phyloP scores from a whole-genome alignment of 805 yeast species.

The Cyberlindnera lachancei region DNA sequence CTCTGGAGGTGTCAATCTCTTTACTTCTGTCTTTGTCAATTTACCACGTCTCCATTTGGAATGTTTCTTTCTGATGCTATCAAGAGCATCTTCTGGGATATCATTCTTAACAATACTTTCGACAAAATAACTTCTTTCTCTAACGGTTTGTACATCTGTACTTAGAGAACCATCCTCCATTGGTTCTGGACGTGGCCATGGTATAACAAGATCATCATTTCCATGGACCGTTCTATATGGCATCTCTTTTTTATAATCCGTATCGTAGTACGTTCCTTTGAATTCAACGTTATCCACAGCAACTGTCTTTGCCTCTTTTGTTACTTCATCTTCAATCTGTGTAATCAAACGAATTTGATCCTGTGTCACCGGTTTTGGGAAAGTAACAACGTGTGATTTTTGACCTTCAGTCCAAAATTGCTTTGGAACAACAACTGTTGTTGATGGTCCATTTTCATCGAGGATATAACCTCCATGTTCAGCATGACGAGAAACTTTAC shows the following conservation, averaged over 20 bases:
- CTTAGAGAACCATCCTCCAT: conserved; percentile 49
- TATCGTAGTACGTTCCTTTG: conserved; percentile 67
- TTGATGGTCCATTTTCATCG: conserved; percentile 60
- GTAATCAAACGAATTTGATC: conserved; percentile 70
- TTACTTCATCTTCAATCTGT: conserved; percentile 54
- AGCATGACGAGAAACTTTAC: conserved; percentile 54
- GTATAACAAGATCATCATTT: conserved; percentile 62
- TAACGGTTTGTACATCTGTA: conserved; percentile 48
- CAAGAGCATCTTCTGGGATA: conserved; percentile 58
- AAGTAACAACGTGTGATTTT: conserved; percentile 59
- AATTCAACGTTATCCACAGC: conserved; percentile 71
- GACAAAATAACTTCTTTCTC: conserved; percentile 69
- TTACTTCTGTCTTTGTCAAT: conserved; percentile 55
- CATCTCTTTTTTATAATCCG: conserved; percentile 60
- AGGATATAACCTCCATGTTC: conserved; percentile 57
- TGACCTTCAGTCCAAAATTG: conserved; percentile 68
- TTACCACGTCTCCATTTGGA: conserved; percentile 60
- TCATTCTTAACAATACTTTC: conserved; percentile 60
- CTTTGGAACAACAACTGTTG: conserved; percentile 61
- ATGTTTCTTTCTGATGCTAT: conserved; percentile 68
- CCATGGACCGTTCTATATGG: conserved; percentile 74
- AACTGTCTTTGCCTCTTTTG: conserved; percentile 57
- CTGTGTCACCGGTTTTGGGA: conserved; percentile 56
- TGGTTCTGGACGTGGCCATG: conserved; percentile 78
- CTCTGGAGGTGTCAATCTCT: conserved; percentile 53